Conservation (phyloP, 2,329 filamentous ascomycete genomes). For the Trichophyton mentagrophytes region DNA sequence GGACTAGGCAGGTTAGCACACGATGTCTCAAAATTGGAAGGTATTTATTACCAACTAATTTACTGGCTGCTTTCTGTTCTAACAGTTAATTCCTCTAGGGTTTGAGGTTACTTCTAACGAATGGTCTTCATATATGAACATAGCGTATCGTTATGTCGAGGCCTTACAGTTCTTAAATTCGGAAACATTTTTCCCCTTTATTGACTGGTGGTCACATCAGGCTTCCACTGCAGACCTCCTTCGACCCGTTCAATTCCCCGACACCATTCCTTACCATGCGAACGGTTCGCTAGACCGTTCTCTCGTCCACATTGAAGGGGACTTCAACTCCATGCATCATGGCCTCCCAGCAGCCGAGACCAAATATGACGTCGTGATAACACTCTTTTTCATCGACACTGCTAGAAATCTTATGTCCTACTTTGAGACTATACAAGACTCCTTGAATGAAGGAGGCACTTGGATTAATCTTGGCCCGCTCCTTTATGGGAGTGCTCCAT, state of each 20-base stretch:
- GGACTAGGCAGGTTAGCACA: slow-evolving; percentile 42
- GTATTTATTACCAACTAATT: neutral
- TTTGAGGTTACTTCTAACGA: slow-evolving; percentile 46
- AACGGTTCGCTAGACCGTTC: neutral
- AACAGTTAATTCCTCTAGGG: slow-evolving; percentile 18
- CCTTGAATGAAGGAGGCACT: slow-evolving; percentile 36
- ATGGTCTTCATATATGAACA: slow-evolving; percentile 47
- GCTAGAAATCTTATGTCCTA: slow-evolving; percentile 45
- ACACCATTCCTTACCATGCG: slow-evolving; percentile 24
- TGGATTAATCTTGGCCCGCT: slow-evolving; percentile 48
- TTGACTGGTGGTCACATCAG: slow-evolving; percentile 47
- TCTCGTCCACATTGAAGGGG: slow-evolving; percentile 43
- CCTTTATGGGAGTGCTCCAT: slow-evolving; percentile 43
- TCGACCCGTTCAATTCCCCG: slow-evolving; percentile 37
- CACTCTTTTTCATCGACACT: slow-evolving; percentile 51
- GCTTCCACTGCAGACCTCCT: slow-evolving; percentile 37
- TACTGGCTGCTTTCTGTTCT: neutral
- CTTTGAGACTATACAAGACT: slow-evolving; percentile 40
- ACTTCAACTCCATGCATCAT: slow-evolving; percentile 38
- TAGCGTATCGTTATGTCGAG: slow-evolving; percentile 41
- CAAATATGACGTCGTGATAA: slow-evolving; percentile 40
- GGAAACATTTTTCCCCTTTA: slow-evolving; percentile 38
- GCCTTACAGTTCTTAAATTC: slow-evolving; percentile 17
- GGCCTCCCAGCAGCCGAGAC: slow-evolving; percentile 7
- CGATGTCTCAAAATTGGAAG: slow-evolving; percentile 36